Base-by-base conservation (phyloP, 306 rosid genomes). In the Benincasa hispida region DNA sequence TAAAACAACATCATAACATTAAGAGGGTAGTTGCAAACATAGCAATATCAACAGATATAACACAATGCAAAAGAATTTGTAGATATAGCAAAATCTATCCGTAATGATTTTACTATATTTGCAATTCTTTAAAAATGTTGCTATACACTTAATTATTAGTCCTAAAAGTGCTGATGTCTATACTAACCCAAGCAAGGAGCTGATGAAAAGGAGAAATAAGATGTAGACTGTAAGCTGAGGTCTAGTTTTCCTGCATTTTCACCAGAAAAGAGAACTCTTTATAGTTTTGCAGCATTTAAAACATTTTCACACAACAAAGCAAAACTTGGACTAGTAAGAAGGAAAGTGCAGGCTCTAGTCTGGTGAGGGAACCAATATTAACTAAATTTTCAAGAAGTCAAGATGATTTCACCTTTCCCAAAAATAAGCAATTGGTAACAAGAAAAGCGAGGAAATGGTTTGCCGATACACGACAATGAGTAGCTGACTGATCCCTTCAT, bases 151-250 rank as follows among this genome's bases (percentile, higher is more conserved):
- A n/a, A n/a, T n/a, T n/a, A n/a, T n/a, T n/a, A n/a, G n/a, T n/a
- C n/a, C n/a, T n/a, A n/a, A n/a, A n/a, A n/a, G 35, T 32, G 5
- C 35, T 32, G 18, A 34, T 34, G 22, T 0, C 7, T 3, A 28
- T 82, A 82, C 91, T 65, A 77, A 93, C 98, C 97, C 98, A 28
- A 93, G 37, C 65, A 93, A 84, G 78, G 98, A 89, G 72, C 88
- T 83, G 79, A 93, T 76, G 85, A 93, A 90, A 59, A 93, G 90
- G 45, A 84, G 87, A 41, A 84, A 88, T 51, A 85, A 39, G 61
- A 87, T 82, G 66, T 37, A 69, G 63, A 68, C 74, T 17, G 88
- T 82, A 35, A 84, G 79, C 53, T 80, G 83, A 8, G 75, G 69
- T 72, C 88, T 86, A 78, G 86, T 88, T 86, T 85, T 86, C 83